Evolutionary conservation across 1,284 basidiomycete species (phyloP).

Genomic region (Trichosporon sp.): DNA sequence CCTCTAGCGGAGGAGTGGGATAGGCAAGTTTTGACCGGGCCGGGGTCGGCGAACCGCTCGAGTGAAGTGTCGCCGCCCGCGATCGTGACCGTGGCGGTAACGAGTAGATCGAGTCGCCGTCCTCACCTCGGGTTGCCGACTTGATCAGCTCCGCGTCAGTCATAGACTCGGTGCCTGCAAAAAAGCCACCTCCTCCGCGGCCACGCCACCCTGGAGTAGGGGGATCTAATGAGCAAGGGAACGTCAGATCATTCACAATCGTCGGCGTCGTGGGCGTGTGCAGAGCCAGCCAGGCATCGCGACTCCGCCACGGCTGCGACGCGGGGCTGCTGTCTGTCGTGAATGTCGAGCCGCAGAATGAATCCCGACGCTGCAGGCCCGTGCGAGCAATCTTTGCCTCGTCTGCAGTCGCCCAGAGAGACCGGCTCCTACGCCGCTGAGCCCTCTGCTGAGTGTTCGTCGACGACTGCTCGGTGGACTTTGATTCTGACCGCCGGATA

Average conservation of each 20-base stretch:
- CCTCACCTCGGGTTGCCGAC: neutral
- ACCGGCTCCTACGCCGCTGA: constrained; percentile 5
- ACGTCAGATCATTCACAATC: constrained; percentile 8
- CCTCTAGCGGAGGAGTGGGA: neutral
- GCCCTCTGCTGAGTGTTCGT: neutral
- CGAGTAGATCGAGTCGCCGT: constrained; percentile 2
- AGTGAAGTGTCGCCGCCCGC: neutral
- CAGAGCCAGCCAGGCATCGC: constrained; percentile 32
- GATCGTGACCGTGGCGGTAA: neutral
- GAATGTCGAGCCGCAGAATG: constrained; percentile 1
- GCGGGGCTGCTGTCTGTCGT: neutral
- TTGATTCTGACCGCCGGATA: constrained; percentile 9
- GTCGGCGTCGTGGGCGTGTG: constrained; percentile 11
- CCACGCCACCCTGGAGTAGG: constrained; percentile 16
- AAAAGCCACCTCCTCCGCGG: constrained; percentile 17
- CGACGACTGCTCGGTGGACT: neutral
- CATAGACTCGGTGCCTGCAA: constrained; percentile 8
- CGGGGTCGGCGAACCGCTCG: neutral
- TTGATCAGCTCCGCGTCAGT: constrained; percentile 4
- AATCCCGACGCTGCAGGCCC: constrained; percentile 7
- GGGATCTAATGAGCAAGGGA: constrained; percentile 10
- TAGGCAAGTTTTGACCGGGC: neutral
- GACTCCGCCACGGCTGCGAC: constrained; percentile 36
- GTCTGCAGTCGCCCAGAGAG: constrained; percentile 9
- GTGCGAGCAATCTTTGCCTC: constrained; percentile 8